Evolutionary conservation across 495 filamentous ascomycete species (phyloP), one percentile per base, ranked within the genome.

Genomic region (Neurospora sp.): DNA sequence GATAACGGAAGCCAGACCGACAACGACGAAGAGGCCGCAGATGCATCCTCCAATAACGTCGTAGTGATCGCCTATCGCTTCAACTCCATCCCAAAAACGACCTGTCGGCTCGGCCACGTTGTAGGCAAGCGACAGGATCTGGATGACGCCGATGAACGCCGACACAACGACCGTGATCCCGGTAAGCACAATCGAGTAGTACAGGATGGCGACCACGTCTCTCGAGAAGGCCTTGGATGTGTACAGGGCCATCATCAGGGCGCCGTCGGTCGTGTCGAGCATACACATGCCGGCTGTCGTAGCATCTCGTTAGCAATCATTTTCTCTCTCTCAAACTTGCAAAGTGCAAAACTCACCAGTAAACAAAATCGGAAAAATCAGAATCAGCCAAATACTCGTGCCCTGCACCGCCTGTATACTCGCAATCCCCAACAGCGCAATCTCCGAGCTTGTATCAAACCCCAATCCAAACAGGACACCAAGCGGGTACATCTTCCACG

Each of bases 401-500:
- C 95, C 95, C 77, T 91, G 87, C 3, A 92, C 90, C 2, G 90
- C 94, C 79, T 97, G 89, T 5, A 99, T 89, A 31, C 91, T 92
- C 1, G 94, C 92, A 73, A 98, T 97, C 1, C 96, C 95, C 5
- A 99, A 82, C 3, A 99, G 84, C 0, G 96, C 96, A 78, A 99
- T 92, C 81, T 99, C 96, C 21, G 92, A 95, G 40, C 93, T 96
- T 0, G 96, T 98, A 81, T 99, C 96, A 80, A 99, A 99, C 1
- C 96, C 96, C 11, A 98, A 85, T 19, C 96, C 96, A 81, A 99
- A 99, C 28, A 98, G 79, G 4, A 97, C 85, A 5, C 95, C 95
- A 5, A 98, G 83, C 6, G 94, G 93, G 79, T 97, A 91, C 95
- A 98, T 99, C 82, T 99, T 99, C 96, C 96, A 99, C 1, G 94